Conservation (phyloP, 2,329 filamentous ascomycete genomes). For the Verticillium tricorpus region DNA sequence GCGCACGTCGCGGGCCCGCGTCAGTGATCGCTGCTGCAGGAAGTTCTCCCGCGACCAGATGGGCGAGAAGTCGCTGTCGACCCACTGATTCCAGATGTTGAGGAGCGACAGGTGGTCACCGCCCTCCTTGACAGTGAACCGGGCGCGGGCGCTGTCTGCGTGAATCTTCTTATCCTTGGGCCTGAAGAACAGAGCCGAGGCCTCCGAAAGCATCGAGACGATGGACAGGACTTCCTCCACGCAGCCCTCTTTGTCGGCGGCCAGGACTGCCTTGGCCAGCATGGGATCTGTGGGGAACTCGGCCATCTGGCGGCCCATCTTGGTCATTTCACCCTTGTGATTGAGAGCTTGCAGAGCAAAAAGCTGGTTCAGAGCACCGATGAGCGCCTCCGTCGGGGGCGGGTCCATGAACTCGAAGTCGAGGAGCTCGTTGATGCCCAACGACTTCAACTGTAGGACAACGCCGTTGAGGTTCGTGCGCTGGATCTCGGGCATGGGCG, state of each 20-base stretch:
- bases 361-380: constrained; percentile 81
- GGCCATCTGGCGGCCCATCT: constrained; percentile 87
- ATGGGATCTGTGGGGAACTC: constrained; percentile 93
- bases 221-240: constrained; percentile 90
- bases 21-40: constrained; percentile 84
- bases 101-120: constrained; percentile 86
- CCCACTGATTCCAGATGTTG: constrained; percentile 95
- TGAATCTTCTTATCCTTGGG: constrained; percentile 98
- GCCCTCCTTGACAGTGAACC: constrained; percentile 86
- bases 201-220: constrained; percentile 90
- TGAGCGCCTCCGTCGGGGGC: constrained; percentile 83
- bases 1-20: constrained; percentile 81
- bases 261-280: constrained; percentile 83
- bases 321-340: constrained; percentile 82
- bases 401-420: constrained; percentile 97
- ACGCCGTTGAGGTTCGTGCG: constrained; percentile 82
- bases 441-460: constrained; percentile 79
- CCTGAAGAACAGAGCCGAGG: constrained; percentile 84
- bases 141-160: constrained; percentile 81
- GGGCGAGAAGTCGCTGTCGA: constrained; percentile 81
- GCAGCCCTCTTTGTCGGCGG: constrained; percentile 85
- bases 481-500: constrained; percentile 88
- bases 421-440: constrained; percentile 88
- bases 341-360: constrained; percentile 89
- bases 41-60: constrained; percentile 94